A percentile compares a stretch with the other conserved stretches of the same genome.
Conservation (phyloP, 306 rosid species). For the Geum urbanum region DNA sequence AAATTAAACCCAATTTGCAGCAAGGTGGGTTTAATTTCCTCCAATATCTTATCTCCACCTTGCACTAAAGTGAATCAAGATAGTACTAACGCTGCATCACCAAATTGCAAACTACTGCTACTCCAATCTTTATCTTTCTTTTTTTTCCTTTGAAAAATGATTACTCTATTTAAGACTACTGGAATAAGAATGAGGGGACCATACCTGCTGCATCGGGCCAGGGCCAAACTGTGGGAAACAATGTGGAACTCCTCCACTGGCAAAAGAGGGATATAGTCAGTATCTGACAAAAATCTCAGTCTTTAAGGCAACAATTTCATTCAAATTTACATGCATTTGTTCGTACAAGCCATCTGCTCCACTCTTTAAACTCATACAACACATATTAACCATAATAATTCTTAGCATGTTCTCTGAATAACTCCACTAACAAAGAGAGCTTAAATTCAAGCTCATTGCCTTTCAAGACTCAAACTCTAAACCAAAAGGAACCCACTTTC, state of each 20-base stretch:
- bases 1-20: not conserved
- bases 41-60: constrained; percentile 3
- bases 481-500: not conserved
- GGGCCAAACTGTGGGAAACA: constrained; percentile 99
- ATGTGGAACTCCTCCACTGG: constrained; percentile 93
- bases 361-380: not conserved
- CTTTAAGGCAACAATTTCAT: constrained; percentile 4
- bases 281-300: constrained; percentile 11
- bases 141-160: not conserved
- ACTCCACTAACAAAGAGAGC: not conserved
- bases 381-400: not conserved
- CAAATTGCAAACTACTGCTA: not conserved
- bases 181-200: constrained; percentile 1
- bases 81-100: not conserved
- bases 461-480: not conserved
- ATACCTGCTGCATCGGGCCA: constrained; percentile 85
- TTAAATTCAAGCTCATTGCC: not conserved
- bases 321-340: not conserved
- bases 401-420: not conserved
- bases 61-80: not conserved
- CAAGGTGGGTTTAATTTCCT: not conserved
- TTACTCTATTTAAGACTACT: not conserved
- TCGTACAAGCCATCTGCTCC: not conserved
- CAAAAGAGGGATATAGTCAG: constrained; percentile 40
- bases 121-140: not conserved